Evolutionary conservation across 805 yeast species (phyloP).

Genomic region (Kockiozyma suomiensis): DNA sequence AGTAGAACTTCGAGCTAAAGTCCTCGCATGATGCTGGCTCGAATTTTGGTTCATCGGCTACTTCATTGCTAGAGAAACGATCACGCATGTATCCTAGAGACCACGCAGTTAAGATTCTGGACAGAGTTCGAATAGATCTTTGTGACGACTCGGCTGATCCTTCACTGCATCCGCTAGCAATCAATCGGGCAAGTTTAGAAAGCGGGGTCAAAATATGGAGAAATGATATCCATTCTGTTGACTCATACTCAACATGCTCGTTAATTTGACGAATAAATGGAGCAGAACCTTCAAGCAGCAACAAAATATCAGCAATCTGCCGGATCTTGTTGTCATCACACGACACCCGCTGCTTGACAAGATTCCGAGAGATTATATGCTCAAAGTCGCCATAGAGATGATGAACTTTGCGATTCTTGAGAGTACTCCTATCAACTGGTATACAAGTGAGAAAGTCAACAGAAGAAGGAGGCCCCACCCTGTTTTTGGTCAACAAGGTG

Average conservation of each 20-base stretch:
- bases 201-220: slow-evolving; percentile 71
- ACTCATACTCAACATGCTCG: slow-evolving; percentile 89
- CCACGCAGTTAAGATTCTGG: slow-evolving; percentile 38
- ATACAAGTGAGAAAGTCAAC: slow-evolving; percentile 42
- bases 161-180: slow-evolving; percentile 42
- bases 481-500: slow-evolving; percentile 61
- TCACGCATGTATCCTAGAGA: slow-evolving; percentile 34
- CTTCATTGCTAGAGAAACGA: slow-evolving; percentile 35
- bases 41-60: slow-evolving; percentile 32
- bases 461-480: slow-evolving; percentile 50
- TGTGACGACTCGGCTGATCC: slow-evolving; percentile 26
- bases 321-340: slow-evolving; percentile 52
- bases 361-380: slow-evolving; percentile 71
- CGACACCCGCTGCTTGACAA: slow-evolving; percentile 53
- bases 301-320: slow-evolving; percentile 65
- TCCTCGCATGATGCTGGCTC: slow-evolving; percentile 35
- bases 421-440: slow-evolving; percentile 46
- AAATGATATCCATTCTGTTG: slow-evolving; percentile 74
- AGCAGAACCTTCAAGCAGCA: slow-evolving; percentile 77
- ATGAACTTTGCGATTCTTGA: slow-evolving; percentile 74
- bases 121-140: slow-evolving; percentile 36
- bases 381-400: slow-evolving; percentile 80
- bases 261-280: slow-evolving; percentile 71
- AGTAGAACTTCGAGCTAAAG: slow-evolving; percentile 35
- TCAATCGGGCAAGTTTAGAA: slow-evolving; percentile 50